Base-by-base conservation (phyloP, 768 basidiomycete species). In the Steccherinum ochraceum region DNA sequence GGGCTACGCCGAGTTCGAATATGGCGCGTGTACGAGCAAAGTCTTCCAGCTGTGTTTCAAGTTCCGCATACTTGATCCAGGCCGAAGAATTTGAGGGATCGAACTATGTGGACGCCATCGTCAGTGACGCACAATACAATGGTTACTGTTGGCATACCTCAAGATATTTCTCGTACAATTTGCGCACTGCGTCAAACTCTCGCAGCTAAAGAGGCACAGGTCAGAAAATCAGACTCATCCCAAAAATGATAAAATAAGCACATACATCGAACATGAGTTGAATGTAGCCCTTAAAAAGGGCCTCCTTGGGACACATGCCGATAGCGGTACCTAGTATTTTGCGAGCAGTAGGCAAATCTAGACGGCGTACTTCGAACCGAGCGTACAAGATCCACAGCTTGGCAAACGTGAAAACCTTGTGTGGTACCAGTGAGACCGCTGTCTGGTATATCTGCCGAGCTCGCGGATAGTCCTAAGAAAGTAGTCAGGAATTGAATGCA, bases 351-450 rank as follows among this genome's bases (percentile, higher is more conserved):
- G 75, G 69, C 40, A 99, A 69, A 52, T 96, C 85, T 26, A 94
- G 72, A 48, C 80, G 79, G 42, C 96, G 80, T 5, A 96, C 71
- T 67, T 98, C 96, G 58, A 98, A 98, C 56, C 86, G 83, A 4
- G 95, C 92, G 57, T 86, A 95, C 72, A 89, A 79, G 18, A 89
- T 67, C 96, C 96, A 99, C 11, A 98, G 71, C 69, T 99, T 99
- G 2, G 96, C 90, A 58, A 99, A 99, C 0, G 96, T 97, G 67
- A 99, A 99, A 52, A 85, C 81, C 63, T 95, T 95, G 67, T 99
- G 95, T 0, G 96, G 96, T 2, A 97, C 85, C 20, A 98, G 83
- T 52, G 79, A 78, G 48, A 95, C 69, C 4, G 86, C 91, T 0
- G 93, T 93, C 66, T 92, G 86, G 69, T 93, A 98, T 25, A 99